Evolutionary conservation across 2,329 filamentous ascomycete genomes (phyloP), one percentile per base, ranked within the genome.

Genomic region (Diaporthe humulicola): DNA sequence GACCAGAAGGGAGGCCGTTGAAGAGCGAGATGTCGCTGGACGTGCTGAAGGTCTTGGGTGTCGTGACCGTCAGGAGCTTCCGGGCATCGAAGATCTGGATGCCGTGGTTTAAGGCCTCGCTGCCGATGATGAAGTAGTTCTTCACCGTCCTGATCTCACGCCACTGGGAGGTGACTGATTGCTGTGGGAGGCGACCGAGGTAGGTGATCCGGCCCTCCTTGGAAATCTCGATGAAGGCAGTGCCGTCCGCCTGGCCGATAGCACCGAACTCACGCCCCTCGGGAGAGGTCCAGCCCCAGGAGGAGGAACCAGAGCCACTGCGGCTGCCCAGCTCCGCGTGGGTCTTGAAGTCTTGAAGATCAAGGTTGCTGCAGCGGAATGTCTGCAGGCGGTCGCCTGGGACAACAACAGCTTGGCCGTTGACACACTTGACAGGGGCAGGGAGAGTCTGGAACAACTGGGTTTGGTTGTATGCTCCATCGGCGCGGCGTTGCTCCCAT

Each of bases 21-120:
- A 81, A 82, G 0, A 81, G 81, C 0, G 82, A 82, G 1, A 86
- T 79, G 17, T 85, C 84, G 3, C 76, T 78, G 60, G 79, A 77
- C 14, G 79, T 80, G 76, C 78, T 79, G 61, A 84, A 86, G 25
- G 77, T 78, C 73, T 22, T 81, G 81, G 8, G 84, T 78, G 0
- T 86, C 83, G 78, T 87, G 81, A 61, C 89, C 77, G 33, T 80
- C 80, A 48, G 87, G 79, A 4, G 90, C 84, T 83, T 87, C 91
- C 78, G 83, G 88, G 91, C 86, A 79, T 93, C 90, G 77, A 93
- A 93, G 79, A 92, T 88, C 80, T 93, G 91, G 42, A 93, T 85
- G 71, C 88, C 88, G 79, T 92, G 90, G 73, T 83, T 81, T 7
- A 77, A 75, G 1, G 88, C 86, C 77, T 86, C 84, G 42, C 82